A percentile compares a stretch with the other conserved stretches of the same genome.
These are phyloP conservation scores for Xylaria grammica DNA, from an alignment of 495 filamentous ascomycete species.

Conservation along the genomic window DNA sequence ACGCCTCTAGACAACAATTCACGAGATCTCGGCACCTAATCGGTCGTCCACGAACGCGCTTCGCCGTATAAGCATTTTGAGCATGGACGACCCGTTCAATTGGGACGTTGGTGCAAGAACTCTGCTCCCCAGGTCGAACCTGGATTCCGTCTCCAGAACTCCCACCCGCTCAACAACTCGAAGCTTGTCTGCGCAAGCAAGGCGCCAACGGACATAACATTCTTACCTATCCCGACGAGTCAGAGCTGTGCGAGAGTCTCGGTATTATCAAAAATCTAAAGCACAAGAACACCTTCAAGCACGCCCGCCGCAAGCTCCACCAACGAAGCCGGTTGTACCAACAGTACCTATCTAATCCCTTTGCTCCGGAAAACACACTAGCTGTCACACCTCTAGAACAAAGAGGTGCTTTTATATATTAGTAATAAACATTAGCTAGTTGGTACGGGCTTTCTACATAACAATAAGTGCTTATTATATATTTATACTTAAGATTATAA, in stretches of 20 bases:
- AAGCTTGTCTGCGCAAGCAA: conserved; percentile 3
- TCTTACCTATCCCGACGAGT: conserved; percentile 1
- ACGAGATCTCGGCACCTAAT: background rate
- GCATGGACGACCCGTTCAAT: background rate
- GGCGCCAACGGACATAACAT: background rate
- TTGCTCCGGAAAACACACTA: background rate
- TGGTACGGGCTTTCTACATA: too few relatives aligned
- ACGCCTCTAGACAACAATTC: background rate
- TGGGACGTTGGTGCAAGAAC: background rate
- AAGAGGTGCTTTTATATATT: too few relatives aligned
- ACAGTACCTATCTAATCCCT: background rate
- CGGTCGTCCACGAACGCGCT: background rate
- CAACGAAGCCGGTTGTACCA: background rate
- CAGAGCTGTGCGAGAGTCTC: background rate
- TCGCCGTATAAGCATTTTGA: background rate
- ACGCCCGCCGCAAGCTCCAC: background rate
- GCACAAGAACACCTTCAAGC: background rate
- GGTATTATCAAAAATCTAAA: background rate
- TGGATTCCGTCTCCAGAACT: background rate
- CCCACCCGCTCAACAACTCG: background rate
- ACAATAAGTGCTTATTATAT: too few relatives aligned
- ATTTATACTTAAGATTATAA: too few relatives aligned
- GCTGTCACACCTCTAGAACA: too few relatives aligned
- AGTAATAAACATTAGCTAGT: too few relatives aligned
- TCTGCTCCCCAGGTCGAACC: conserved; percentile 1